These are phyloP conservation scores for Liquidambar formosana DNA, from an alignment of 164 flowering plant species.

Conservation along the genomic window DNA sequence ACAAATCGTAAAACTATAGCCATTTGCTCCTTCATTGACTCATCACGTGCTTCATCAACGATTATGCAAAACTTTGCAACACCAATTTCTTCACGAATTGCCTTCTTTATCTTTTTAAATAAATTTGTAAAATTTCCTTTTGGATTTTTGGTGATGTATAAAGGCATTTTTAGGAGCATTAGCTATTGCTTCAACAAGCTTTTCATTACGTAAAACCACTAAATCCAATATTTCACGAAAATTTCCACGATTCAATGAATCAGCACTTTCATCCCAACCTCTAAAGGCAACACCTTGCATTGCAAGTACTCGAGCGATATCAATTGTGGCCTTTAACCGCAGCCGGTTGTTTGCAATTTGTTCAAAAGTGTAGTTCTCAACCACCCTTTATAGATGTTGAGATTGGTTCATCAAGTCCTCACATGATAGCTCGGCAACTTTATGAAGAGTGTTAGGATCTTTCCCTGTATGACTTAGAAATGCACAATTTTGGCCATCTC, in stretches of 20 bases:
- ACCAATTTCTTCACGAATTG: slow-evolving; percentile 16
- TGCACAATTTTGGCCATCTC: background rate
- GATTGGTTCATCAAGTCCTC: background rate
- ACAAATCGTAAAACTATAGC: background rate
- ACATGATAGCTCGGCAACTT: background rate
- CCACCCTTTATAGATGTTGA: background rate
- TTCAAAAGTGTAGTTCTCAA: background rate
- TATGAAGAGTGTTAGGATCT: background rate
- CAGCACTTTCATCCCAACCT: too few species aligned
- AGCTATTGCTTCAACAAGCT: background rate
- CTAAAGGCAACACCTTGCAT: too few species aligned
- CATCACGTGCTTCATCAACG: slow-evolving; percentile 26
- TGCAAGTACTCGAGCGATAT: too few species aligned
- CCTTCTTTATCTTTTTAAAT: background rate
- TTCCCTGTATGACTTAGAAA: slow-evolving; percentile 13
- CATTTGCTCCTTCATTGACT: background rate
- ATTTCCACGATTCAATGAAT: too few species aligned
- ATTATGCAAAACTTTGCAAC: slow-evolving; percentile 23
- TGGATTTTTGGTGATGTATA: slow-evolving; percentile 15
- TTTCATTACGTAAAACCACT: too few species aligned
- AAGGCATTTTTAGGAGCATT: slow-evolving; percentile 8
- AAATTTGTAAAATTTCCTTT: slow-evolving; percentile 18
- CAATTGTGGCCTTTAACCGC: too few species aligned
- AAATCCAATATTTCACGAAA: too few species aligned
- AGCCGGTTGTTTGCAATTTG: too few species aligned